A percentile compares a stretch with the other conserved stretches of the same genome.
Evolutionary conservation across 805 yeast species (phyloP).

Genomic region (Ogataea degrootiae): DNA sequence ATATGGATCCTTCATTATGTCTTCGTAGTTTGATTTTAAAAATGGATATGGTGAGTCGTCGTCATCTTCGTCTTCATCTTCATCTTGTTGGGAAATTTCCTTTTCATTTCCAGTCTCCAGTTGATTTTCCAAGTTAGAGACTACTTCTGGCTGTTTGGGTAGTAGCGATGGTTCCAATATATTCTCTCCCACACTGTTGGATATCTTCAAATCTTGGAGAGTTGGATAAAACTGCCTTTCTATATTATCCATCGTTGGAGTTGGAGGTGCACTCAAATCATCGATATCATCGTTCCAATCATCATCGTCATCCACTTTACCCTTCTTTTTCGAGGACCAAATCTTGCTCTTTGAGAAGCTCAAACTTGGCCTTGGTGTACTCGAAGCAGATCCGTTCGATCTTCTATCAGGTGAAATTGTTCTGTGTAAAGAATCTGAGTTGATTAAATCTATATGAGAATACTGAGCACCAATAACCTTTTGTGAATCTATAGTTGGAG

Average conservation of each 20-base stretch:
- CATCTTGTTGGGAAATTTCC: not conserved
- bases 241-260: constrained; percentile 5
- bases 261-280: constrained; percentile 33
- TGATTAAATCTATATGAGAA: constrained; percentile 45
- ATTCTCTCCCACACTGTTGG: not conserved
- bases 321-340: constrained; percentile 39
- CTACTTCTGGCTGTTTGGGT: not conserved
- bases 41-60: constrained; percentile 19
- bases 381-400: constrained; percentile 9
- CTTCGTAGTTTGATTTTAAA: constrained; percentile 28
- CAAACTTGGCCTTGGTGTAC: constrained; percentile 14
- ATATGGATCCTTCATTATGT: constrained; percentile 40
- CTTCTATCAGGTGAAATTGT: constrained; percentile 15
- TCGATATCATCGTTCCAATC: constrained; percentile 84
- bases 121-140: no score
- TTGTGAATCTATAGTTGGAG: constrained; percentile 8
- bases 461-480: constrained; percentile 52
- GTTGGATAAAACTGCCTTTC: constrained; percentile 18
- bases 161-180: not conserved
- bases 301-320: constrained; percentile 83
- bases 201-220: constrained; percentile 10
- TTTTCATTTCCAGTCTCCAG: constrained; percentile 6
- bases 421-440: constrained; percentile 10
- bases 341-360: constrained; percentile 8
- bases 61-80: constrained; percentile 7